These are phyloP conservation scores for Pseudisothecium myosuroides DNA, from an alignment of 225 moss, liverwort and hornwort genomes.

Conservation along the genomic window DNA sequence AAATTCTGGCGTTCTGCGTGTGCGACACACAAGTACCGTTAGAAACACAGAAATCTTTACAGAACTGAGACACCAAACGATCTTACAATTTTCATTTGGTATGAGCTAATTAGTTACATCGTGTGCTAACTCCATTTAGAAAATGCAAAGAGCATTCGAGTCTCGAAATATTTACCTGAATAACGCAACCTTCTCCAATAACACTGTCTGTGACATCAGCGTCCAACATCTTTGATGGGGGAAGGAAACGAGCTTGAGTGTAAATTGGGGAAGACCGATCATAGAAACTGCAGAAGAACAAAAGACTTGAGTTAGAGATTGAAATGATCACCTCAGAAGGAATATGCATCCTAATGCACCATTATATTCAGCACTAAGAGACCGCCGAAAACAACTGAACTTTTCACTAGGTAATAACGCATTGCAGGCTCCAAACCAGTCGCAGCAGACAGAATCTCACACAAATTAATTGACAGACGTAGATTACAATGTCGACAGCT, in stretches of 20 bases:
- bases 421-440: background rate
- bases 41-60: background rate
- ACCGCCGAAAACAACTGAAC: background rate
- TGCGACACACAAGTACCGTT: background rate
- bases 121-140: background rate
- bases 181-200: conserved; percentile 94
- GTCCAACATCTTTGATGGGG: conserved; percentile 92
- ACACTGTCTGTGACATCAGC: conserved; percentile 96
- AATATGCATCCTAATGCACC: background rate
- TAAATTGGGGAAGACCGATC: conserved; percentile 94
- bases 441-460: background rate
- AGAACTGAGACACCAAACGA: background rate
- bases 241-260: conserved; percentile 95
- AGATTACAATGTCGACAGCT: background rate
- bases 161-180: conserved; percentile 25
- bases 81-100: background rate
- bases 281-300: conserved; percentile 52
- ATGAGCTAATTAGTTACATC: background rate
- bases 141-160: background rate
- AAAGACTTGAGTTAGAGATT: background rate
- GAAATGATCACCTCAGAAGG: background rate
- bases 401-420: background rate
- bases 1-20: conserved; percentile 70
- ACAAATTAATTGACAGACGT: background rate
- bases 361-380: background rate